phyloP scores from a whole-genome alignment of 352 stramenopile species.

The Phytophthora multivora region DNA sequence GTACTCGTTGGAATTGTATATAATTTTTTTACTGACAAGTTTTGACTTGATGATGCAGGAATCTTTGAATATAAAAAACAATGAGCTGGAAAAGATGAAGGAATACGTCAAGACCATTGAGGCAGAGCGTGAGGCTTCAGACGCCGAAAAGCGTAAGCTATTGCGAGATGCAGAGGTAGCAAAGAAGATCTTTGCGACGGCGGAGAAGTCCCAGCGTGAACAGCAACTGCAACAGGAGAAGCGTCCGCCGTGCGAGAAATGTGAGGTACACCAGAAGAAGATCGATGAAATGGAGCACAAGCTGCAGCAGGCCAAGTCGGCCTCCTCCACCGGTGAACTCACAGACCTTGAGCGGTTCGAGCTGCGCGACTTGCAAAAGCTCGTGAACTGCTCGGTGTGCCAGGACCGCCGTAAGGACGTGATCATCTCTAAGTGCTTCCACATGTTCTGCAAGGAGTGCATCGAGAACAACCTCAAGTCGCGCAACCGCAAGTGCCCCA shows the following conservation, averaged over 20 bases:
- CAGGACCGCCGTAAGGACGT: slow-evolving; percentile 86
- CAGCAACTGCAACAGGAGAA: slow-evolving; percentile 62
- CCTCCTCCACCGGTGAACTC: slow-evolving; percentile 43
- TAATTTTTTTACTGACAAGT: slow-evolving; percentile 8
- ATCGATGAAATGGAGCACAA: slow-evolving; percentile 52
- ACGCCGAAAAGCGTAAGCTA: slow-evolving; percentile 62
- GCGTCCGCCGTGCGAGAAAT: slow-evolving; percentile 58
- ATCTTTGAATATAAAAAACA: slow-evolving; percentile 57
- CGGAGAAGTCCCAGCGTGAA: slow-evolving; percentile 59
- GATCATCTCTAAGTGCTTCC: slow-evolving; percentile 89
- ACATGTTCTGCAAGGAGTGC: slow-evolving; percentile 91
- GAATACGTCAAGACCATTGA: slow-evolving; percentile 60
- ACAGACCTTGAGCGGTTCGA: slow-evolving; percentile 81
- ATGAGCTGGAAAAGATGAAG: slow-evolving; percentile 75
- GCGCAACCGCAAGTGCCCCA: slow-evolving; percentile 89
- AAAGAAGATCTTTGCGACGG: slow-evolving; percentile 64
- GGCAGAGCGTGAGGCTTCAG: slow-evolving; percentile 51
- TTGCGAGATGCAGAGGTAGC: slow-evolving; percentile 63
- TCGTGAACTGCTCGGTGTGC: slow-evolving; percentile 86
- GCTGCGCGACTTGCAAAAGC: slow-evolving; percentile 81
- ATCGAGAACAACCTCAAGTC: slow-evolving; percentile 89
- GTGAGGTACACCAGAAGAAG: slow-evolving; percentile 58
- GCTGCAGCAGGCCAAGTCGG: slow-evolving; percentile 42
- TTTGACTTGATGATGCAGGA: slow-evolving; percentile 38
- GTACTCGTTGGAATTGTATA: background rate